A percentile compares a stretch with the other conserved stretches of the same genome.
These are phyloP conservation scores for Aspergillus spinulosporus DNA, from an alignment of 2,329 filamentous ascomycete genomes.

Conservation along the genomic window DNA sequence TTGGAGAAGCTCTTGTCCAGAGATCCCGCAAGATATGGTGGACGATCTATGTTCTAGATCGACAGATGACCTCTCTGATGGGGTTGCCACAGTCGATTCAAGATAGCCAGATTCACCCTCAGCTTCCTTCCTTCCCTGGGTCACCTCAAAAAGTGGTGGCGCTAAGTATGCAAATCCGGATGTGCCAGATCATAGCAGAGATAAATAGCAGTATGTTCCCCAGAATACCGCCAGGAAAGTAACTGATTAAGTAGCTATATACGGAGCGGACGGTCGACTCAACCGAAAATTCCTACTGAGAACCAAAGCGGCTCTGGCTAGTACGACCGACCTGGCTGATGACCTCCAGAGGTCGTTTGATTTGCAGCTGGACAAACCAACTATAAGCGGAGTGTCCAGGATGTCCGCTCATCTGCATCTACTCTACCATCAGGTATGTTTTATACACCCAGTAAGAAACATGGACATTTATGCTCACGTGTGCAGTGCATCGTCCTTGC, in stretches of 20 bases:
- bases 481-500: slow-evolving; percentile 44
- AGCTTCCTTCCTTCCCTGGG: slow-evolving; percentile 47
- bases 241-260: slow-evolving; percentile 38
- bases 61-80: slow-evolving; percentile 56
- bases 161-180: slow-evolving; percentile 49
- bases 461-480: neutral
- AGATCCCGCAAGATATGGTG: slow-evolving; percentile 30
- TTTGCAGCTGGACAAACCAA: slow-evolving; percentile 36
- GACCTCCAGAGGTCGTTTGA: slow-evolving; percentile 43
- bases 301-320: slow-evolving; percentile 44
- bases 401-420: slow-evolving; percentile 45
- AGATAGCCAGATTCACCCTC: slow-evolving; percentile 54
- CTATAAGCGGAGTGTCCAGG: slow-evolving; percentile 43
- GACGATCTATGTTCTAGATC: slow-evolving; percentile 32
- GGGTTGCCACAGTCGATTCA: slow-evolving; percentile 52
- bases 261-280: slow-evolving; percentile 42
- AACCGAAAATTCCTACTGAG: slow-evolving; percentile 39
- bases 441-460: neutral
- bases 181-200: slow-evolving; percentile 48
- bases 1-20: slow-evolving; percentile 26
- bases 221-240: neutral
- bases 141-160: slow-evolving; percentile 43
- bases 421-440: slow-evolving; percentile 43
- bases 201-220: slow-evolving; percentile 44
- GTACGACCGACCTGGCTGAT: slow-evolving; percentile 43